Conservation (phyloP, 306 rosid species). For the Sechiopsis laciniata region DNA sequence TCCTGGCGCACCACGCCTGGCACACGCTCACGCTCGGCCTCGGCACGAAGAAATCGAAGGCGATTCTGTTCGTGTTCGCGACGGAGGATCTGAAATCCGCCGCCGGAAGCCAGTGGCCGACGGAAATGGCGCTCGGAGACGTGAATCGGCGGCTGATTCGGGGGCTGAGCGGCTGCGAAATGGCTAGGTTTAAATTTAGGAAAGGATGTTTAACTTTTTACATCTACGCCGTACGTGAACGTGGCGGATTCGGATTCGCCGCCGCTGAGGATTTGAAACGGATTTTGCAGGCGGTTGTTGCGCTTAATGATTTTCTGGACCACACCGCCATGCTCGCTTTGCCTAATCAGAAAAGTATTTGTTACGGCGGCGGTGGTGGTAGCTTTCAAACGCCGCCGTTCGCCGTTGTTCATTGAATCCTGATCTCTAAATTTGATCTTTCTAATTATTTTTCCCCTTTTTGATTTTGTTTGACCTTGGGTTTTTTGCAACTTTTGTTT, state of each 20-base stretch:
- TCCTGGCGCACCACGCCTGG: slow-evolving; percentile 93
- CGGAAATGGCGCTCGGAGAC: slow-evolving; percentile 76
- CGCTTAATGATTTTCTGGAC: slow-evolving; percentile 85
- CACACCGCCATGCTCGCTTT: slow-evolving; percentile 90
- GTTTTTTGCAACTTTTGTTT: background rate
- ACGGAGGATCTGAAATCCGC: slow-evolving; percentile 46
- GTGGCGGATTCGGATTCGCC: slow-evolving; percentile 56
- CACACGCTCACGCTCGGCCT: slow-evolving; percentile 88
- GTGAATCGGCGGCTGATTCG: slow-evolving; percentile 68
- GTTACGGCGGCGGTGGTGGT: slow-evolving; percentile 27
- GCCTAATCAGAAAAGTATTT: slow-evolving; percentile 74
- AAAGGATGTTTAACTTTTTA: slow-evolving; percentile 90
- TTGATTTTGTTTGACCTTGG: background rate
- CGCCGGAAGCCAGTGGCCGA: slow-evolving; percentile 60
- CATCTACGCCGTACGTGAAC: slow-evolving; percentile 66
- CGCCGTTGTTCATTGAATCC: slow-evolving; percentile 67
- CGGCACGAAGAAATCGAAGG: slow-evolving; percentile 85
- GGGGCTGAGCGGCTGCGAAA: slow-evolving; percentile 56
- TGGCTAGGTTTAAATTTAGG: slow-evolving; percentile 92
- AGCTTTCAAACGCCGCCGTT: background rate
- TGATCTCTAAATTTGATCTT: background rate
- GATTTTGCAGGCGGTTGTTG: slow-evolving; percentile 61
- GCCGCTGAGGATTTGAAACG: slow-evolving; percentile 60
- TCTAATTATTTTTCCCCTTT: background rate
- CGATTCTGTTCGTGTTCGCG: slow-evolving; percentile 68